Evolutionary conservation across 805 yeast species (phyloP).

Genomic region (Hanseniaspora jakobsenii): DNA sequence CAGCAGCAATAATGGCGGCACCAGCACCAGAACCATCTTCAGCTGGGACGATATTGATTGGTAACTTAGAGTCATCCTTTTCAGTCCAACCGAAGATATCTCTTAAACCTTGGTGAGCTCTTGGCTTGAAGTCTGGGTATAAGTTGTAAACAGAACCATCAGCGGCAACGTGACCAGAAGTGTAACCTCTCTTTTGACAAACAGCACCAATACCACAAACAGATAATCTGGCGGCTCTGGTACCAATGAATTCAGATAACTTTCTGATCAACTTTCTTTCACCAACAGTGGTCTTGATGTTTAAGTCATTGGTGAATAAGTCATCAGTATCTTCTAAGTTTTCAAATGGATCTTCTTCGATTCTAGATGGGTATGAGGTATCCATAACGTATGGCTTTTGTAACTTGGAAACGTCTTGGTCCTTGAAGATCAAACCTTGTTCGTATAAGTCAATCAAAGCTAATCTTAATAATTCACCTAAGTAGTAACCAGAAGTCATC

Average conservation of each 20-base stretch:
- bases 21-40: constrained; percentile 99
- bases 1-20: constrained; percentile 95
- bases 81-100: constrained; percentile 74
- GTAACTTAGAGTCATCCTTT: constrained; percentile 42
- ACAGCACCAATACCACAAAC: constrained; percentile 94
- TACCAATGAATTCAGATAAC: constrained; percentile 76
- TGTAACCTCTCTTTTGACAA: constrained; percentile 69
- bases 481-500: constrained; percentile 93
- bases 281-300: constrained; percentile 52
- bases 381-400: constrained; percentile 62
- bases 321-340: constrained; percentile 64
- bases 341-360: constrained; percentile 83
- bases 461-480: constrained; percentile 83
- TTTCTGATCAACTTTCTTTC: constrained; percentile 78
- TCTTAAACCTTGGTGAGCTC: constrained; percentile 78
- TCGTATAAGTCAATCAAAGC: constrained; percentile 59
- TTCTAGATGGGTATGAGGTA: constrained; percentile 73
- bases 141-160: constrained; percentile 93
- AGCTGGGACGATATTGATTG: constrained; percentile 77
- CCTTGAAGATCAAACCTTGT: constrained; percentile 54
- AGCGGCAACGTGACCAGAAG: constrained; percentile 80
- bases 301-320: constrained; percentile 48
- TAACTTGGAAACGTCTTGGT: constrained; percentile 56
- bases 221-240: constrained; percentile 83
- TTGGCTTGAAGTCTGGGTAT: constrained; percentile 81